These are phyloP conservation scores for Diaporthe sp. DNA, from an alignment of 2,329 filamentous ascomycete species.

Conservation along the genomic window DNA sequence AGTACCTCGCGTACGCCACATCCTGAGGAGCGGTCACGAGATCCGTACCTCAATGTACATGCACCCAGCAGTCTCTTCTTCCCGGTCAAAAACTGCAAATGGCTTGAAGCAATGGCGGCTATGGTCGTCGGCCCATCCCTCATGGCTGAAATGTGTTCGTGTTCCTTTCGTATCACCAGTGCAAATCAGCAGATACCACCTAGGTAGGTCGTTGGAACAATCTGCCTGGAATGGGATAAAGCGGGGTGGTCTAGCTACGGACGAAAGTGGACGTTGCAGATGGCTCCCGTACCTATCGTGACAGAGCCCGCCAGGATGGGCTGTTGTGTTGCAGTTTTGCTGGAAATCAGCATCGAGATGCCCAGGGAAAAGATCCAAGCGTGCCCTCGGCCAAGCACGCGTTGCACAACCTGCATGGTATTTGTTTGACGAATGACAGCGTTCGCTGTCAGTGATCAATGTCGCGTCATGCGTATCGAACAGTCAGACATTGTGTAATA, in stretches of 20 bases:
- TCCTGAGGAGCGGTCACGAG: not conserved
- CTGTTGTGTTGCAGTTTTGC: not conserved
- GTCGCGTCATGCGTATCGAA: not conserved
- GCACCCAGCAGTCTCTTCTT: not conserved
- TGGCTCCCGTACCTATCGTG: not conserved
- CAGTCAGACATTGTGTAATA: not conserved
- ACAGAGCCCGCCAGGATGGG: not conserved
- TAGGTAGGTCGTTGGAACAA: not conserved
- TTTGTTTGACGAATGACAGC: not conserved
- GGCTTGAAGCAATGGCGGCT: not conserved
- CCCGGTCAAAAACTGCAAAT: not conserved
- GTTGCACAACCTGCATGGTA: not conserved
- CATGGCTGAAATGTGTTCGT: not conserved
- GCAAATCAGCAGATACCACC: not conserved
- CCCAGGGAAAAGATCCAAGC: not conserved
- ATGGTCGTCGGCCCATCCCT: not conserved
- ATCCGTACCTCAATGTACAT: not conserved
- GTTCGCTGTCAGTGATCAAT: not conserved
- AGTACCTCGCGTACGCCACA: not conserved
- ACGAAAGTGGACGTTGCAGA: not conserved
- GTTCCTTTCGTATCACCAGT: not conserved
- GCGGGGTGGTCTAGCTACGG: not conserved
- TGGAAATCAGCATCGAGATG: not conserved
- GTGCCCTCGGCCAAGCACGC: not conserved
- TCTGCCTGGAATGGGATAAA: not conserved